phyloP scores from a whole-genome alignment of 163 green algal species.

The Scenedesmus sp. region DNA sequence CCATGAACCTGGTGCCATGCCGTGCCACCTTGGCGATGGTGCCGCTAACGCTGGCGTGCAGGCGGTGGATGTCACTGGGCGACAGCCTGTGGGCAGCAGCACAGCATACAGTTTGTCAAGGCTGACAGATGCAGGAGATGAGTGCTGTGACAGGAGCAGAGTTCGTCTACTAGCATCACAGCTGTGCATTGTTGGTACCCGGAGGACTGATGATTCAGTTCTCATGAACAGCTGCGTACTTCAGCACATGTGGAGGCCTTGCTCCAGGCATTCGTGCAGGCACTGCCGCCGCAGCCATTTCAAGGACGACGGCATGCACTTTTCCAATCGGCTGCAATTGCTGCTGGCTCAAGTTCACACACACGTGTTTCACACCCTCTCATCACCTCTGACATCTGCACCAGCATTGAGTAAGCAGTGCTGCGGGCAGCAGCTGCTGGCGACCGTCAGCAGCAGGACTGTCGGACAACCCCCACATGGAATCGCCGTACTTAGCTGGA shows the following conservation, averaged over 20 bases:
- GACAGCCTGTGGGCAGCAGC: conserved; percentile 41
- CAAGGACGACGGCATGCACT: too few species aligned
- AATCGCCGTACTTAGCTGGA: too few species aligned
- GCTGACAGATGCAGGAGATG: background rate
- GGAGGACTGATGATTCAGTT: too few species aligned
- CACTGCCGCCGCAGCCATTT: too few species aligned
- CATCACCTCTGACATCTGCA: too few species aligned
- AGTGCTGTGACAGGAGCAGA: too few species aligned
- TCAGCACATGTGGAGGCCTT: background rate
- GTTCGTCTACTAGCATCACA: background rate
- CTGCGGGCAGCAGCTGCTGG: too few species aligned
- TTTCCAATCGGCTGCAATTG: background rate
- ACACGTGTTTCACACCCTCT: too few species aligned
- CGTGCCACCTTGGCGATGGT: conserved; percentile 3
- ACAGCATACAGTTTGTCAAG: background rate
- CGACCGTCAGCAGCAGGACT: background rate
- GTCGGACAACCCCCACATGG: too few species aligned
- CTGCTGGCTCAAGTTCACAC: too few species aligned
- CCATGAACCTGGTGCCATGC: conserved; percentile 54
- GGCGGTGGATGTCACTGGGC: conserved; percentile 56
- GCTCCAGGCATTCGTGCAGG: background rate
- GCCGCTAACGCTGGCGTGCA: conserved; percentile 55
- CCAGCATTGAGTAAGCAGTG: background rate
- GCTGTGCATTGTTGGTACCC: too few species aligned
- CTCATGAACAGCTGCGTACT: too few species aligned